Conservation (phyloP, 345 rosid genomes). For the Clausena lansium region DNA sequence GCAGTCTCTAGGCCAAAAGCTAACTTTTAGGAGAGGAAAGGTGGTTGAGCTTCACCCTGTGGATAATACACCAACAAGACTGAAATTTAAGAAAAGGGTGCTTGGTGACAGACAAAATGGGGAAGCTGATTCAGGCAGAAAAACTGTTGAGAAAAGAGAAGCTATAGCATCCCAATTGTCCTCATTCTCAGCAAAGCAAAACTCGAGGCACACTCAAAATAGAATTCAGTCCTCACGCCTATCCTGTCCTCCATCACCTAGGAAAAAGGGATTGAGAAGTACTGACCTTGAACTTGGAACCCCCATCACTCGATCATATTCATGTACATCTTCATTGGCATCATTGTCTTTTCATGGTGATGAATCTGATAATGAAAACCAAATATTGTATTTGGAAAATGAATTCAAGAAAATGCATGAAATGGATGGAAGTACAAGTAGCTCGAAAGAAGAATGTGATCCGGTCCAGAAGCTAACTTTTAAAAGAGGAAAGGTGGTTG, state of each 20-base stretch:
- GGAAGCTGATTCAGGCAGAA: constrained; percentile 25
- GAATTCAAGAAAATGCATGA: constrained; percentile 18
- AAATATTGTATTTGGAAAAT: background rate
- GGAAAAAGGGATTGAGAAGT: background rate
- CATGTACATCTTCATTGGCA: background rate
- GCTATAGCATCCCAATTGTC: background rate
- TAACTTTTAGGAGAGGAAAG: constrained; percentile 59
- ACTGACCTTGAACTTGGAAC: background rate
- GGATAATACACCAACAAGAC: constrained; percentile 42
- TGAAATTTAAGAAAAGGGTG: constrained; percentile 44
- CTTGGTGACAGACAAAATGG: constrained; percentile 30
- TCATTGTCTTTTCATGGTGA: background rate
- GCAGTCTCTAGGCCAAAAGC: constrained; percentile 15
- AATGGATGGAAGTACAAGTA: constrained; percentile 21
- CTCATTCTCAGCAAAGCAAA: background rate
- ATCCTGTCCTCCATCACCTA: background rate
- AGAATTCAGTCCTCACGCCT: background rate
- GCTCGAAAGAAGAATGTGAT: constrained; percentile 22
- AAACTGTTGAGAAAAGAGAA: constrained; percentile 26
- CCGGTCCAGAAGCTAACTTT: constrained; percentile 31
- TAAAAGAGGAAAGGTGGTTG: constrained; percentile 58
- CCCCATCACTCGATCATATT: background rate
- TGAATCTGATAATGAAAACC: constrained; percentile 6
- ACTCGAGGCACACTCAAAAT: background rate
- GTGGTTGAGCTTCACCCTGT: constrained; percentile 44